phyloP scores from a whole-genome alignment of 2,329 filamentous ascomycete genomes.

The Stemphylium beticola region DNA sequence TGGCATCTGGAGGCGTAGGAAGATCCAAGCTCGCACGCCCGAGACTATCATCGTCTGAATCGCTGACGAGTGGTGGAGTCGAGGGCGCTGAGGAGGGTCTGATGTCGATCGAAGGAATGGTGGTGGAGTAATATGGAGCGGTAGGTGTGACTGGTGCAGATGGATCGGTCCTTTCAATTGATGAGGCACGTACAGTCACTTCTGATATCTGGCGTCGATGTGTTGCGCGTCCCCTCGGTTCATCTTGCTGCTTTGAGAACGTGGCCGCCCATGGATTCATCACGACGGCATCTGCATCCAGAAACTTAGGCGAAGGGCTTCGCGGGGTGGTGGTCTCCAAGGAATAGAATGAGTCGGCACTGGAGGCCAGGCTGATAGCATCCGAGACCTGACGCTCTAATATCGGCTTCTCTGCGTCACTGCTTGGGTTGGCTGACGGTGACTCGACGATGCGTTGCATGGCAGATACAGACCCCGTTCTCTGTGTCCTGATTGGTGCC shows the following conservation, averaged over 20 bases:
- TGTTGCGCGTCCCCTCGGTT: slow-evolving; percentile 35
- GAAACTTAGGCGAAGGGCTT: slow-evolving; percentile 39
- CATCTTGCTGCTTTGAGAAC: slow-evolving; percentile 16
- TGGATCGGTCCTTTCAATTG: slow-evolving; percentile 19
- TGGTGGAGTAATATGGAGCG: slow-evolving; percentile 21
- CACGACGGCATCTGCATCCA: slow-evolving; percentile 39
- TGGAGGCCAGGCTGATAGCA: slow-evolving; percentile 42
- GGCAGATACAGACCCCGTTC: slow-evolving; percentile 19
- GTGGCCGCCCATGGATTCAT: slow-evolving; percentile 38
- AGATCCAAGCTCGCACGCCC: slow-evolving; percentile 48
- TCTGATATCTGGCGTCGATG: slow-evolving; percentile 48
- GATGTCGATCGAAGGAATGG: slow-evolving; percentile 27
- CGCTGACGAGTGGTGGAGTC: slow-evolving; percentile 54
- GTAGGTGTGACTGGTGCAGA: slow-evolving; percentile 32
- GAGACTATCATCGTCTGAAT: slow-evolving; percentile 53
- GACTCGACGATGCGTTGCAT: slow-evolving; percentile 31
- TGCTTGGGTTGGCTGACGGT: slow-evolving; percentile 13
- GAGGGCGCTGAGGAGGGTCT: slow-evolving; percentile 46
- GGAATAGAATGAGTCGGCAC: slow-evolving; percentile 49
- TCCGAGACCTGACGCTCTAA: slow-evolving; percentile 37
- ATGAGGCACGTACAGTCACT: slow-evolving; percentile 40
- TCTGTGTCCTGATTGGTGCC: slow-evolving; percentile 22
- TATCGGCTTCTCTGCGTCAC: slow-evolving; percentile 12
- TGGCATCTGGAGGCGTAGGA: slow-evolving; percentile 49
- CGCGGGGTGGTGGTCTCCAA: slow-evolving; percentile 29